Base-by-base conservation (phyloP, 768 basidiomycete species). In the Candolleomyces aberdarensis region DNA sequence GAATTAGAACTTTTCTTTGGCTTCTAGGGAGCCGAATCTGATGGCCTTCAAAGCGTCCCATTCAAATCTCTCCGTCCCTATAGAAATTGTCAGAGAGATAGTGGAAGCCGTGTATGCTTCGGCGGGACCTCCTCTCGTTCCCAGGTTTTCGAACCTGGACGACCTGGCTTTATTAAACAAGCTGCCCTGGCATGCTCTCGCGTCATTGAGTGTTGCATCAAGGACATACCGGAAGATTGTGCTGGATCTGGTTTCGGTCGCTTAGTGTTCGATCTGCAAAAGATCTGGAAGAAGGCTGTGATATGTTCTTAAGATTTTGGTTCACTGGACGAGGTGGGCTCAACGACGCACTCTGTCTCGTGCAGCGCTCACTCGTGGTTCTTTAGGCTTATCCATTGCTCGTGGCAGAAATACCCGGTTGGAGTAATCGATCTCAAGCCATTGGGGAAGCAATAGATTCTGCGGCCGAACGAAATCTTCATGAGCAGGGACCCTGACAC, bases 51-150 rank as follows among this genome's bases (percentile, higher is more conserved):
- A 32, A 4, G n/a, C n/a, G n/a, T n/a, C n/a, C n/a, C n/a, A n/a
- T n/a, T 32, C 32, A 32, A 46, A 46, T 14, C 44, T 19, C 44
- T 46, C 14, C 44, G 5, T 76, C 46, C 76, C 76, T 48, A 60
- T 64, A 29, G 76, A 78, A 68, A 70, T 78, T 48, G 61, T 75
- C 22, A 60, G 65, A 47, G 72, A 76, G 63, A 74, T 78, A 15
- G 62, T 74, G n/a, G 56, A 57, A 1, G 57, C 63, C 14, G 52
- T n/a, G 19, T 53, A 53, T 36, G 15, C 13, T 32, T 32, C n/a
- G 14, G 22, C 11, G n/a, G 11, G 11, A 26, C 52, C 52, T 53
- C 13, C 22, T 29, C 11, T 9, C 53, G 41, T 72, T 32, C 64
- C 74, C 15, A 57, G 53, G 22, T 20, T 54, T 49, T 2, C 1